phyloP scores from a whole-genome alignment of 441 rosid genomes.

The Isatis lusitanica region DNA sequence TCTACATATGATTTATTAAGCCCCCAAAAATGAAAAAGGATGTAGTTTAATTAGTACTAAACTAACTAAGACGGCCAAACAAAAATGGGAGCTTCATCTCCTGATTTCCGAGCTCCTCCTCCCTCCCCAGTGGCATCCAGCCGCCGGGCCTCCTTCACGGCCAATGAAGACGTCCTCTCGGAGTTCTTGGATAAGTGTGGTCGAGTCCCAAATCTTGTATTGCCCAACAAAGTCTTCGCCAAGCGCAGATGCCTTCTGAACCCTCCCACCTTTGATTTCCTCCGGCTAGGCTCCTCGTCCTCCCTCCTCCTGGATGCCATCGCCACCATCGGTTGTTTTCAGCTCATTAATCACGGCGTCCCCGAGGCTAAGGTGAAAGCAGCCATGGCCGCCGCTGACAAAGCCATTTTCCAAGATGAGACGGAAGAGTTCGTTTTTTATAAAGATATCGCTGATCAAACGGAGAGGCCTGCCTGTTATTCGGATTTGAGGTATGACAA shows the following conservation, averaged over 20 bases:
- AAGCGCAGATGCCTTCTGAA: slow-evolving; percentile 56
- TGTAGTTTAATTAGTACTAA: not conserved
- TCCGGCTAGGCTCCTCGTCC: slow-evolving; percentile 31
- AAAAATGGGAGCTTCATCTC: slow-evolving; percentile 48
- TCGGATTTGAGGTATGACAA: slow-evolving; percentile 42
- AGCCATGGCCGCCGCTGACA: slow-evolving; percentile 40
- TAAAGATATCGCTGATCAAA: slow-evolving; percentile 1
- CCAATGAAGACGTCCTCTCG: slow-evolving; percentile 69
- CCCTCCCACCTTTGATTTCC: slow-evolving; percentile 64
- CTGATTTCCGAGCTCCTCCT: slow-evolving; percentile 85
- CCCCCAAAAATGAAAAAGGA: not conserved
- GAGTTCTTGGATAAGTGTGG: slow-evolving; percentile 74
- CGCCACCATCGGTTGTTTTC: slow-evolving; percentile 67
- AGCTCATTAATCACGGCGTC: slow-evolving; percentile 67
- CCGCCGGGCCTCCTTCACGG: slow-evolving; percentile 71
- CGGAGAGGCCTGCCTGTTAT: not conserved
- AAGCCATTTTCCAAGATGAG: slow-evolving; percentile 40
- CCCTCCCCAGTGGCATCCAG: slow-evolving; percentile 80
- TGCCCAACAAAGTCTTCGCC: slow-evolving; percentile 81
- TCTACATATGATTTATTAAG: not conserved
- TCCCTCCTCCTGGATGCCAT: slow-evolving; percentile 54
- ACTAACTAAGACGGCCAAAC: slow-evolving; percentile 8
- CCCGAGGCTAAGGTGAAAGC: slow-evolving; percentile 40
- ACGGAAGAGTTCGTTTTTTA: slow-evolving; percentile 40
- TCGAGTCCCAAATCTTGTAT: slow-evolving; percentile 74